Evolutionary conservation across 345 rosid species (phyloP).

Genomic region (Isatis tinctoria): DNA sequence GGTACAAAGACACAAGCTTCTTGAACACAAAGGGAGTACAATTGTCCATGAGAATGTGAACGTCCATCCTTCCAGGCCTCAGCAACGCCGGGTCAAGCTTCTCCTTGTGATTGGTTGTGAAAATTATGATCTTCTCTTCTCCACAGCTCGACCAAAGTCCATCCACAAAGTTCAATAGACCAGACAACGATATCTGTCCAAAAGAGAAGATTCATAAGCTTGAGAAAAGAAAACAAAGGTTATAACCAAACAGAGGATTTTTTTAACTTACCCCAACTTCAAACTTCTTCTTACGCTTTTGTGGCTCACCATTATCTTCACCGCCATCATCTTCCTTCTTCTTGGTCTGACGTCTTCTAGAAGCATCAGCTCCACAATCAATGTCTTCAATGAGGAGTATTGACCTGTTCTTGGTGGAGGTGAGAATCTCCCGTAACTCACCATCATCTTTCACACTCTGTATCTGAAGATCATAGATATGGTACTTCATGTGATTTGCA

Average conservation of each 20-base stretch:
- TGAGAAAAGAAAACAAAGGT: not conserved
- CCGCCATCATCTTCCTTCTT: conserved; percentile 10
- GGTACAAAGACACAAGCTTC: conserved; percentile 31
- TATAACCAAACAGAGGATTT: not conserved
- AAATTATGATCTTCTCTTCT: conserved; percentile 31
- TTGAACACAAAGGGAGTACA: conserved; percentile 31
- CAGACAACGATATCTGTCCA: conserved; percentile 24
- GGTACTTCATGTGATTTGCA: conserved; percentile 37
- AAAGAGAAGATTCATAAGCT: not conserved
- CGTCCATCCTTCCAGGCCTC: conserved; percentile 32
- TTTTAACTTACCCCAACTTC: conserved; percentile 21
- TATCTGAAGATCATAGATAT: conserved; percentile 36
- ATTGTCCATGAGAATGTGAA: conserved; percentile 31
- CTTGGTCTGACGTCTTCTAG: conserved; percentile 21
- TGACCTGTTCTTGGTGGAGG: conserved; percentile 28
- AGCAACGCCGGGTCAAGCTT: conserved; percentile 32
- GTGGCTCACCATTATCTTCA: not conserved
- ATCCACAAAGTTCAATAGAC: conserved; percentile 33
- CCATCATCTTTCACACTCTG: conserved; percentile 36
- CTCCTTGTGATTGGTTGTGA: conserved; percentile 34
- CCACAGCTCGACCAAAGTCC: conserved; percentile 37
- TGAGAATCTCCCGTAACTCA: conserved; percentile 30
- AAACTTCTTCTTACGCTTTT: conserved; percentile 30
- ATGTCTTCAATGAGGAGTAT: conserved; percentile 39
- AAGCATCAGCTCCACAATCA: conserved; percentile 34